Evolutionary conservation across 495 filamentous ascomycete species (phyloP).

Genomic region (Neurospora hispaniola): DNA sequence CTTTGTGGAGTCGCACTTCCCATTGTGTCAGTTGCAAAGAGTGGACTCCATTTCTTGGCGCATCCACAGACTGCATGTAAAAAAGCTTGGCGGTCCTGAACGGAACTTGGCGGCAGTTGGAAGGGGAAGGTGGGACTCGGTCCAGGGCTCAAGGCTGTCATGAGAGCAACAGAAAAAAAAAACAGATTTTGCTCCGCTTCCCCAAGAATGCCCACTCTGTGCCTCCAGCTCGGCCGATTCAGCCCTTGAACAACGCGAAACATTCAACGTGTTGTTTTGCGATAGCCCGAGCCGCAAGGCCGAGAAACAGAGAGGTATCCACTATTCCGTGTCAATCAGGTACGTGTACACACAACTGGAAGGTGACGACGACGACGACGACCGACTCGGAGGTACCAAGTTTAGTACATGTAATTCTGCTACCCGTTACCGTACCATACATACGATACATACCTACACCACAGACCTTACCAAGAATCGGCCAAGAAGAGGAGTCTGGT

Average conservation of each 20-base stretch:
- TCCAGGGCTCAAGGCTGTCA: not conserved
- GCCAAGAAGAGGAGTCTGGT: conserved; percentile 14
- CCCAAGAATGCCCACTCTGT: not conserved
- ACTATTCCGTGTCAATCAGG: not conserved
- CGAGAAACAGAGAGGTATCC: not conserved
- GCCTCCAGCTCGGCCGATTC: not conserved
- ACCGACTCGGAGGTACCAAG: not conserved
- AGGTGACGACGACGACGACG: not conserved
- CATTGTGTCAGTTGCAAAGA: not conserved
- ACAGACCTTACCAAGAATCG: not conserved
- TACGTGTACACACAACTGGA: not conserved
- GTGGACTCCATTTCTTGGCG: not conserved
- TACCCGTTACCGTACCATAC: not conserved
- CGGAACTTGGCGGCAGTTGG: not conserved
- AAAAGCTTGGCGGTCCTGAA: not conserved
- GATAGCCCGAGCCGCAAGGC: conserved; percentile 1
- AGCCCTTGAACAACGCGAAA: not conserved
- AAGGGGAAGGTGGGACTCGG: not conserved
- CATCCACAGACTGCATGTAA: not conserved
- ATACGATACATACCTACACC: not conserved
- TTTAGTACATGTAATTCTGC: not conserved
- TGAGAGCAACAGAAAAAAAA: not conserved
- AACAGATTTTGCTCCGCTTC: not conserved
- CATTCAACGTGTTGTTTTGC: not conserved
- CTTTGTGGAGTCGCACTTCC: not conserved